Conservation (phyloP, 208 protist genomes). For the Trichomonas tenax region DNA sequence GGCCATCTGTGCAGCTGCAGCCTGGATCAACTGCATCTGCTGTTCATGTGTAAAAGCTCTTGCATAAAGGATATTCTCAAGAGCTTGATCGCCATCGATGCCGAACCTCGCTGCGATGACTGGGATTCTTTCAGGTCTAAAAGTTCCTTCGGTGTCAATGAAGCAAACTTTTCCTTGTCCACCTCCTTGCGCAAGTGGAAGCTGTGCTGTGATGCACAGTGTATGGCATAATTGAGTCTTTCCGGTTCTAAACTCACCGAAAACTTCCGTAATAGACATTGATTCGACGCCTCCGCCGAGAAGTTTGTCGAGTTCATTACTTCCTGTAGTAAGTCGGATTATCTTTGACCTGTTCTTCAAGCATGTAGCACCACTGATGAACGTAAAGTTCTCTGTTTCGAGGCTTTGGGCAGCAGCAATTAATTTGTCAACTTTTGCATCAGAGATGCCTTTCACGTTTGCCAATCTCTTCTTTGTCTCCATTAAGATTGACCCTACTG, state of each 20-base stretch:
- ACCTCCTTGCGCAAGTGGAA: conserved; percentile 64
- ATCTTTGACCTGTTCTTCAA: not conserved
- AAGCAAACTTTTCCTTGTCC: conserved; percentile 75
- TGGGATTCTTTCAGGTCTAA: conserved; percentile 79
- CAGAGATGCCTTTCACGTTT: conserved; percentile 88
- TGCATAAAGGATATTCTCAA: conserved; percentile 89
- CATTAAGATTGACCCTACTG: conserved; percentile 47
- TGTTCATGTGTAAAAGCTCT: conserved; percentile 73
- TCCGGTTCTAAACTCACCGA: conserved; percentile 73
- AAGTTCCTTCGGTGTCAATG: conserved; percentile 94
- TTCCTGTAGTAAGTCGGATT: conserved; percentile 75
- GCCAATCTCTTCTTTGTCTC: conserved; percentile 47
- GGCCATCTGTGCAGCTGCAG: conserved; percentile 34
- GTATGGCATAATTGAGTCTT: conserved; percentile 94
- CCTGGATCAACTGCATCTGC: conserved; percentile 42
- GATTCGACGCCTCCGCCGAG: conserved; percentile 86
- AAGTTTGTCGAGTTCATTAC: conserved; percentile 65
- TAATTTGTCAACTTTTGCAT: conserved; percentile 91
- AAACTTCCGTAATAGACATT: conserved; percentile 62
- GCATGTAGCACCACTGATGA: conserved; percentile 54
- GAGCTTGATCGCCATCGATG: conserved; percentile 61
- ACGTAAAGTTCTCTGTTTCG: conserved; percentile 63
- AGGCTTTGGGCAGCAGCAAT: conserved; percentile 55
- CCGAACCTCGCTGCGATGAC: conserved; percentile 81
- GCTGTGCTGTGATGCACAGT: conserved; percentile 77